Percentiles rank a stretch among this genome's conserved stretches.
These are phyloP conservation scores for Trametes elegans DNA, from an alignment of 768 basidiomycete species.

Conservation along the genomic window DNA sequence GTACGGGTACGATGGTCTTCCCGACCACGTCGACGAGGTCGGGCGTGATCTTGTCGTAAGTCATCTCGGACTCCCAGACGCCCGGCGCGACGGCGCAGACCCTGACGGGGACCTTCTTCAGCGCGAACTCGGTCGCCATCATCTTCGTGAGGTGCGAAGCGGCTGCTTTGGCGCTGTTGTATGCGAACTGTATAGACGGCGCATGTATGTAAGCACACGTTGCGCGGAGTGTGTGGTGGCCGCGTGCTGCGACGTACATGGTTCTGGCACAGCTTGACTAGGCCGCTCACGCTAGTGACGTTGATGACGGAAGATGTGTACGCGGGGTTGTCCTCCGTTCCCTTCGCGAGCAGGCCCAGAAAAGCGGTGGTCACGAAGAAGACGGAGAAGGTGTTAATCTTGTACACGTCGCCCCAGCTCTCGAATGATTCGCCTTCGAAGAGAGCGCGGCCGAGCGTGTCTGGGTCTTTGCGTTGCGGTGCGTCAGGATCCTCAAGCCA, in stretches of 20 bases:
- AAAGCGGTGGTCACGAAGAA: constrained; percentile 79
- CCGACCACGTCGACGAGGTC: constrained; percentile 52
- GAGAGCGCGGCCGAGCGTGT: constrained; percentile 63
- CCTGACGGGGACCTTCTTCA: constrained; percentile 66
- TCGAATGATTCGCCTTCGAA: constrained; percentile 68
- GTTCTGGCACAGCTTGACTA: constrained; percentile 67
- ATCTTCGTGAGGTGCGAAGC: constrained; percentile 74
- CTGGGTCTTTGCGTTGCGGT: constrained; percentile 60
- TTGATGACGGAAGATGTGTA: constrained; percentile 72
- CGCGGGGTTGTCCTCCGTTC: constrained; percentile 54
- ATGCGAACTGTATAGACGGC: constrained; percentile 57
- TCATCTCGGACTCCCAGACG: constrained; percentile 77
- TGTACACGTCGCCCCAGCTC: constrained; percentile 60
- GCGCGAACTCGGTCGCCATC: constrained; percentile 71
- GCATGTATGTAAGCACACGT: not conserved
- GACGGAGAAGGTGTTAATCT: constrained; percentile 70
- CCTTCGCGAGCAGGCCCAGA: constrained; percentile 71
- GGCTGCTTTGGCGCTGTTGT: constrained; percentile 80
- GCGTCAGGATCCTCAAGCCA: constrained; percentile 58
- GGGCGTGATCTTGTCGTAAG: constrained; percentile 45
- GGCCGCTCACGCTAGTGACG: constrained; percentile 74
- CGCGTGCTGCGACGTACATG: constrained; percentile 52
- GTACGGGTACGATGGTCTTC: constrained; percentile 60
- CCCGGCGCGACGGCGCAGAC: constrained; percentile 75
- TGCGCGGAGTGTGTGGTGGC: not conserved